phyloP scores from a whole-genome alignment of 495 filamentous ascomycete genomes.

The Annulohypoxylon moriforme region DNA sequence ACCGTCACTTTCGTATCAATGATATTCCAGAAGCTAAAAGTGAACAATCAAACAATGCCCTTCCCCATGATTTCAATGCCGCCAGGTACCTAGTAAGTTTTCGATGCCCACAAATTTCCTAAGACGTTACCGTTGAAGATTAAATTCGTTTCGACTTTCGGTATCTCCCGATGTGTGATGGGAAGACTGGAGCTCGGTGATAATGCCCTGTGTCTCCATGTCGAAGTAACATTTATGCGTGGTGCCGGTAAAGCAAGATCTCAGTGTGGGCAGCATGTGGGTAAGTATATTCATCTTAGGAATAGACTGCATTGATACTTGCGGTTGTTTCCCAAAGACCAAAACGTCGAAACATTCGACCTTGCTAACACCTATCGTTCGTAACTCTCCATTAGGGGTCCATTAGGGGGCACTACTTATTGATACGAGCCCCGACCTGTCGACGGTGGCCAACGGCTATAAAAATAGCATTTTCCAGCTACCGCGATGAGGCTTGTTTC shows the following conservation, averaged over 20 bases:
- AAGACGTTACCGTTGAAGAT: conserved; percentile 1
- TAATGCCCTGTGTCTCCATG: not conserved
- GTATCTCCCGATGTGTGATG: conserved; percentile 12
- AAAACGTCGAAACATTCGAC: conserved; percentile 14
- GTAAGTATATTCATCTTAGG: not conserved
- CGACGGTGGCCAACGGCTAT: not conserved
- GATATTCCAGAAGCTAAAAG: not conserved
- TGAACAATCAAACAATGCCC: not conserved
- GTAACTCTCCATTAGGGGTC: not conserved
- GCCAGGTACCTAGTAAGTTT: not conserved
- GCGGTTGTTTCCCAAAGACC: not conserved
- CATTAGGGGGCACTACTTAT: not conserved
- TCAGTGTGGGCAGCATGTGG: not conserved
- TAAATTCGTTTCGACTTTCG: conserved; percentile 11
- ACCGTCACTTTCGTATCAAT: not conserved
- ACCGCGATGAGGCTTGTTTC: conserved; percentile 31
- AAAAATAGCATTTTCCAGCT: conserved; percentile 36
- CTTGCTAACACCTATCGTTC: conserved; percentile 13
- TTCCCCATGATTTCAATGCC: conserved; percentile 2
- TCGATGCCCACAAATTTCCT: conserved; percentile 10
- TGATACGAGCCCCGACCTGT: conserved; percentile 5
- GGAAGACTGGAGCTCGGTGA: conserved; percentile 1
- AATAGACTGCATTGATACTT: not conserved
- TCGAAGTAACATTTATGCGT: conserved; percentile 10
- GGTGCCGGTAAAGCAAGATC: not conserved